Percentiles rank a stretch among this genome's conserved stretches.
phyloP scores from a whole-genome alignment of 345 rosid genomes.

The Pseudoturritis turrita region DNA sequence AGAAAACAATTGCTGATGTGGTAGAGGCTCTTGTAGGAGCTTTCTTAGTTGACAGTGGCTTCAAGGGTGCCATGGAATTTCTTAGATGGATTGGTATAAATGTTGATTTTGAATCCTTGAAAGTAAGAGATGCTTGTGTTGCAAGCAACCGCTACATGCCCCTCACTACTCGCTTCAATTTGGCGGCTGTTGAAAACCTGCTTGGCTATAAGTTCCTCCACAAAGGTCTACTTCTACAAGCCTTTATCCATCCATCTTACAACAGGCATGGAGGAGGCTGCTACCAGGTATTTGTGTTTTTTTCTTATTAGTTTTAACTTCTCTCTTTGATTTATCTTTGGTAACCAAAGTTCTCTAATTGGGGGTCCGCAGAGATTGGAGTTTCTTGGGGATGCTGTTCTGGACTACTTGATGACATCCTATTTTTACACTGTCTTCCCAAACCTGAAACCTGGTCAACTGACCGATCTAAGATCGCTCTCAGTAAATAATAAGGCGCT shows the following conservation, averaged over 20 bases:
- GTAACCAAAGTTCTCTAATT: constrained; percentile 17
- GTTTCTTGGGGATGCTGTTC: constrained; percentile 96
- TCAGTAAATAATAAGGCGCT: constrained; percentile 75
- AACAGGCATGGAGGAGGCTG: constrained; percentile 85
- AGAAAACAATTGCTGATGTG: constrained; percentile 86
- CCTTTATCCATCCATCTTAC: constrained; percentile 89
- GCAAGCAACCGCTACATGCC: constrained; percentile 57
- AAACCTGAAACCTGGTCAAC: constrained; percentile 81
- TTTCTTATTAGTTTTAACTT: not conserved
- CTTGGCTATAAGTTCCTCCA: constrained; percentile 56
- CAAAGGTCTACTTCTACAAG: constrained; percentile 79
- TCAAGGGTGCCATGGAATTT: constrained; percentile 79
- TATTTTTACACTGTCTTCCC: constrained; percentile 78
- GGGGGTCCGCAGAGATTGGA: constrained; percentile 68
- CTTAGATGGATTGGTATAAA: constrained; percentile 84
- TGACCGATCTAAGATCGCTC: constrained; percentile 84
- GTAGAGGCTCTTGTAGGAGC: constrained; percentile 95
- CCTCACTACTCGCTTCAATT: constrained; percentile 41
- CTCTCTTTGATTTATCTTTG: not conserved
- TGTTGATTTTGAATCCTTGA: constrained; percentile 56
- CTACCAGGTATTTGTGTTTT: constrained; percentile 60
- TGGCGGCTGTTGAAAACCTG: constrained; percentile 44
- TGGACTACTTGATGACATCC: constrained; percentile 89
- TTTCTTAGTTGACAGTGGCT: constrained; percentile 84
- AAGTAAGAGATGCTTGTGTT: constrained; percentile 47